These are phyloP conservation scores for barley (Hordeum vulgare) DNA, from an alignment of 176 grass and related monocot genomes.

Conservation along the genomic window MorexV3_pseudomolecules_assembly NC_058522.1:328794857-328795356, in stretches of 20 bases:
- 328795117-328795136: conserved; percentile 35
- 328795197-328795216: conserved; percentile 61
- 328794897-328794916: conserved; percentile 54
- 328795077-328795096: conserved; percentile 71
- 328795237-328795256: conserved; percentile 46
- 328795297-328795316: conserved; percentile 76
- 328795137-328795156: conserved; percentile 56
- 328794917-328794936: conserved; percentile 27
- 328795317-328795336: conserved; percentile 53
- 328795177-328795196: conserved; percentile 57
- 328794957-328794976: conserved; percentile 60
- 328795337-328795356: conserved; percentile 45
- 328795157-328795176: conserved; percentile 57
- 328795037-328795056: conserved; percentile 44
- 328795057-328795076: conserved; percentile 53
- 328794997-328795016: conserved; percentile 70
- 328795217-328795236: conserved; percentile 35
- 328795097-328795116: conserved; percentile 36
- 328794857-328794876: conserved; percentile 53
- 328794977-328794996: conserved; percentile 70
- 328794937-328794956: conserved; percentile 41
- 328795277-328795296: conserved; percentile 62
- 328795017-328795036: conserved; percentile 21
- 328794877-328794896: conserved; percentile 69
- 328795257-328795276: conserved; percentile 44